Evolutionary conservation across 2,329 filamentous ascomycete species (phyloP), one percentile per base, ranked within the genome.

Genomic region (Aspergillus oerlinghausenensis): DNA sequence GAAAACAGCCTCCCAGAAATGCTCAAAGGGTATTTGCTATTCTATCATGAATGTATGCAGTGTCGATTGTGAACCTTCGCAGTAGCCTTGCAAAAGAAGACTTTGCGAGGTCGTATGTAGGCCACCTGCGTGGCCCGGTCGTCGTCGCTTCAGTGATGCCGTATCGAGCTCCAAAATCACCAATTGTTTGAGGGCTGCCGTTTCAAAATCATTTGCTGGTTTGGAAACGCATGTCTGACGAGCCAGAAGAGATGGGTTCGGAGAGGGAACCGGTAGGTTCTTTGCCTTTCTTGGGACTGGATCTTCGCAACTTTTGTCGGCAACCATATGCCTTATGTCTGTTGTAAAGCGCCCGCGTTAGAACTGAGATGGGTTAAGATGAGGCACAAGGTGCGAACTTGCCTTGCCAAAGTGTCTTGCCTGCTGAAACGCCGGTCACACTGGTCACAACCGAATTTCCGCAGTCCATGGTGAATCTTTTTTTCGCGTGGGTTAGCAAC

Each of bases 361-460:
- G 54, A 28, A 45, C n/a, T 8, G 23, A 8, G 6, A 23, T 23
- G 9, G 21, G 19, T 3, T 32, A 21, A 5, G 9, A 9, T 21
- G 29, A 11, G 10, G 2, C n/a, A 23, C n/a, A 17, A 17, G 8
- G 35, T 21, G n/a, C 21, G 26, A 19, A 59, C 80, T 74, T 75
- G 90, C 89, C 90, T 88, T 74, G 86, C 78, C n/a, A 94, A 78
- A 1, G 90, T 94, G 67, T 95, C 90, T 70, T 91, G 92, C 48
- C 90, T 83, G 26, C 89, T 86, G 77, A 95, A 95, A 45, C 82
- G 79, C 54, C 84, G 81, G 32, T 82, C 81, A 68, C 90, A 95
- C 58, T 86, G 85, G 58, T 85, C 81, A 68, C 90, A 95, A 57
- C 79, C 79, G 71, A 87, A 86, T 63, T 87, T 86, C 55, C 85